Base-by-base conservation (phyloP, 768 basidiomycete genomes). In the Multifurca ochricompacta region DNA sequence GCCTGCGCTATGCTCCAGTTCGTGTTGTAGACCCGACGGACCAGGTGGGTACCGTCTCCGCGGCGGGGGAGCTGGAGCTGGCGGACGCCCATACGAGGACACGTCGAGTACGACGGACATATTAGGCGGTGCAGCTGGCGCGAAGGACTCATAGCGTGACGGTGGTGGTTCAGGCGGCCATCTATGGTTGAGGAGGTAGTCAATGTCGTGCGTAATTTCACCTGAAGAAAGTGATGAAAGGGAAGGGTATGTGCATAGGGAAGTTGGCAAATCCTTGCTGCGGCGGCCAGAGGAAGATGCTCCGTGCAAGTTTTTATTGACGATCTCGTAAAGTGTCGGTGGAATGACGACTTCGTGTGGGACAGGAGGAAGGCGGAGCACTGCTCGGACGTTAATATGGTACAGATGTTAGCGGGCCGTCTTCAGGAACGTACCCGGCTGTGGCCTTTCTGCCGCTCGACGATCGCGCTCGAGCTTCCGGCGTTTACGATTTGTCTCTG, bases 401-500 rank as follows among this genome's bases (percentile, higher is more conserved):
- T 5, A 1, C 3, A 11, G 9, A 40, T 36, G 30, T 7, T 13
- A 9, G 28, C 21, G 10, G 14, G 18, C 35, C 19, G 30, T 18
- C 3, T 10, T 32, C 4, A 18, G 40, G 4, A 34, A 72, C 79
- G 44, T 63, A 91, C 92, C 69, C 48, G 85, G 81, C 43, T 79
- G 81, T 9, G 87, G 85, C n/a, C 83, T 73, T 61, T 93, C 93
- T 11, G 83, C 65, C 1, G 79, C 77, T 59, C 92, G 77, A 58
- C 91, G 81, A 59, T 96, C 92, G 55, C 92, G 77, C 66, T 97
- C 93, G 32, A 98, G 68, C 44, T 81, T 77, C 41, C 94, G 74
- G 54, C 90, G 77, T 68, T 95, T 95, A 59, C 87, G 75, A 67
- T 90, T 93, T 6, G 87, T 85, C 62, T 94, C 89, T 0, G 93